These are phyloP conservation scores for Aureobasidium lini DNA, from an alignment of 2,329 filamentous ascomycete species.

Conservation along the genomic window DNA sequence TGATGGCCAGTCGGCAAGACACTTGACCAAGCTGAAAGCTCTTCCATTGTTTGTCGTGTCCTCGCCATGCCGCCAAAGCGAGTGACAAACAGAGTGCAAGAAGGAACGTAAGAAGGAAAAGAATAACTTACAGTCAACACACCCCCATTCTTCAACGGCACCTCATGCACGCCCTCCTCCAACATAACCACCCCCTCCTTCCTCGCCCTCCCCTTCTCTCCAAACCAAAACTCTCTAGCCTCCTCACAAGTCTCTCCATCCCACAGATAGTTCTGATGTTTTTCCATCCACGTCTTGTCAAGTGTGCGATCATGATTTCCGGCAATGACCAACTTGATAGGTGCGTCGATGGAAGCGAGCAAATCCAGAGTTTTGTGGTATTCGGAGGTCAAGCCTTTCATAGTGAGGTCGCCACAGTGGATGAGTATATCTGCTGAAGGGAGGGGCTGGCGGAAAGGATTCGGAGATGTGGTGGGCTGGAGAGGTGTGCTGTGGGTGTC, in stretches of 20 bases:
- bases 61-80: too few species aligned
- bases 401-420: conserved; percentile 54
- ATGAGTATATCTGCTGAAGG: conserved; percentile 47
- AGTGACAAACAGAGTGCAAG: not conserved
- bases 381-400: conserved; percentile 40
- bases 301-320: conserved; percentile 57
- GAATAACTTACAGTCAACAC: conserved; percentile 29
- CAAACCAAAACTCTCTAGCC: conserved; percentile 42
- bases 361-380: conserved; percentile 41
- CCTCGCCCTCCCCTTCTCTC: conserved; percentile 23
- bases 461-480: not conserved
- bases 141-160: conserved; percentile 43
- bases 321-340: conserved; percentile 54
- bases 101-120: not conserved
- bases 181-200: conserved; percentile 25
- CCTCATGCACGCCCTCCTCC: conserved; percentile 45
- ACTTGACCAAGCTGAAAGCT: too few species aligned
- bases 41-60: too few species aligned
- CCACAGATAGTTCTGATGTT: conserved; percentile 11
- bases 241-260: conserved; percentile 15
- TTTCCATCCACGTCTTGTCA: conserved; percentile 35
- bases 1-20: too few species aligned
- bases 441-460: conserved; percentile 32
- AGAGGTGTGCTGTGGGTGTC: conserved; percentile 33
- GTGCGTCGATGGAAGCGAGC: conserved; percentile 42